phyloP scores from a whole-genome alignment of 495 filamentous ascomycete species.

The Trichocladium uniseriatum region DNA sequence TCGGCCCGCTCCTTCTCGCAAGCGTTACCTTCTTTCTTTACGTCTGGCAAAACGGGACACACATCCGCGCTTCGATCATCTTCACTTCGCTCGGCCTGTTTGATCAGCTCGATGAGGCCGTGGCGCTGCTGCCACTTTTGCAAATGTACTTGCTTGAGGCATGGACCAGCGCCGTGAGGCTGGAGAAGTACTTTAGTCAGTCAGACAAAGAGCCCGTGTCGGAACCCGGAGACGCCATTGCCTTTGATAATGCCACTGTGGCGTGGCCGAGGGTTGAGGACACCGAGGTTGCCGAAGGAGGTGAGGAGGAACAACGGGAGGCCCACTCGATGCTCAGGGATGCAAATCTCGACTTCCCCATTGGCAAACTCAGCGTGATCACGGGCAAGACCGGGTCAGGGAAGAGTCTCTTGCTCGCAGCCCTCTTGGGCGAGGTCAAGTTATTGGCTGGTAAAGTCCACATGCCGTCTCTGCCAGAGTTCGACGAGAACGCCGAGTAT shows the following conservation, averaged over 20 bases:
- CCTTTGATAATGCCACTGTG: constrained; percentile 22
- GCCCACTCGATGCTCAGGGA: constrained; percentile 33
- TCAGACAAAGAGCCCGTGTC: constrained; percentile 15
- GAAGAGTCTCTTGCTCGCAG: constrained; percentile 48
- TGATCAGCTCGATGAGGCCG: constrained; percentile 22
- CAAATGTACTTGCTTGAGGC: constrained; percentile 21
- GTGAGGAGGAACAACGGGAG: constrained; percentile 8
- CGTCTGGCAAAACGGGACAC: constrained; percentile 27
- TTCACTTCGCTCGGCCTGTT: constrained; percentile 25
- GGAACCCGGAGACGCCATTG: constrained; percentile 9
- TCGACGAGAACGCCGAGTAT: constrained; percentile 17
- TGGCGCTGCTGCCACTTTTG: constrained; percentile 14
- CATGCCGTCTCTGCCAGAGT: constrained; percentile 30
- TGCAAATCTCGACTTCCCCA: constrained; percentile 50
- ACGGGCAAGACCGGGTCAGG: constrained; percentile 49
- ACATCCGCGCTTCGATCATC: constrained; percentile 21
- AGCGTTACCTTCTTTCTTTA: constrained; percentile 53
- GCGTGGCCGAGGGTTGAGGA: constrained; percentile 20
- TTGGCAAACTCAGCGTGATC: constrained; percentile 48
- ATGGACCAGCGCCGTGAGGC: constrained; percentile 20
- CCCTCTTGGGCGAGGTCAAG: constrained; percentile 49
- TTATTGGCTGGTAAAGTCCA: constrained; percentile 35
- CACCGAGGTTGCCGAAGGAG: constrained; percentile 15
- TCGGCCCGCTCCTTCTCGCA: constrained; percentile 54
- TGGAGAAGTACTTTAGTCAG: constrained; percentile 22